These are phyloP conservation scores for Usnea hakonensis DNA, from an alignment of 495 filamentous ascomycete genomes.

Conservation along the genomic window DNA sequence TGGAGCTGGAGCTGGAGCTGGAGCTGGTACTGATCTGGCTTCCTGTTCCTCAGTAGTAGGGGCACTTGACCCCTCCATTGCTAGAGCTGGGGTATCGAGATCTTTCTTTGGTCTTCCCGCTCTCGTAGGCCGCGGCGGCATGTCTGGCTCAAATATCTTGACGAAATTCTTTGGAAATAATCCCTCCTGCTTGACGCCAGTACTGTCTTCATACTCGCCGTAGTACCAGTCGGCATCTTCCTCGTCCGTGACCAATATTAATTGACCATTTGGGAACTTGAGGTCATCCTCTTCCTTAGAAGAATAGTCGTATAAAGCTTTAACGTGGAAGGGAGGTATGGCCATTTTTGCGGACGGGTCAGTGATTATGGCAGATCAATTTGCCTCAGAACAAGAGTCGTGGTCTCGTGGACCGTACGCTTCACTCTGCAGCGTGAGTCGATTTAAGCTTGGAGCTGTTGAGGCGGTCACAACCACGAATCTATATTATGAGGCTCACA, in stretches of 20 bases:
- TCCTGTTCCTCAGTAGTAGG: conserved; percentile 17
- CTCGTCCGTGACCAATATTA: conserved; percentile 85
- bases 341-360: conserved; percentile 52
- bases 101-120: conserved; percentile 68
- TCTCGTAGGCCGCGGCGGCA: conserved; percentile 77
- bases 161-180: conserved; percentile 98
- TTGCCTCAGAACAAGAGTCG: neutral
- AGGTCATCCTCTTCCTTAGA: conserved; percentile 94
- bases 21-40: conserved; percentile 1
- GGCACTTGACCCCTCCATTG: conserved; percentile 12
- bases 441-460: neutral
- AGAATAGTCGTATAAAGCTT: conserved; percentile 85
- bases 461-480: neutral
- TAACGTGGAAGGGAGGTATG: conserved; percentile 80
- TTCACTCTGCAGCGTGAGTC: neutral
- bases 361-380: neutral
- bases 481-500: neutral
- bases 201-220: conserved; percentile 75
- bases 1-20: conserved; percentile 3
- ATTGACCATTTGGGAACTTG: conserved; percentile 71
- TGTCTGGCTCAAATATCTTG: conserved; percentile 83
- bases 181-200: conserved; percentile 68
- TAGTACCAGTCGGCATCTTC: conserved; percentile 95
- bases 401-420: neutral
- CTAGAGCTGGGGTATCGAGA: conserved; percentile 24